These are phyloP conservation scores for Plantago lanceolata DNA, from an alignment of 305 asterid genomes.

Conservation along the genomic window DNA sequence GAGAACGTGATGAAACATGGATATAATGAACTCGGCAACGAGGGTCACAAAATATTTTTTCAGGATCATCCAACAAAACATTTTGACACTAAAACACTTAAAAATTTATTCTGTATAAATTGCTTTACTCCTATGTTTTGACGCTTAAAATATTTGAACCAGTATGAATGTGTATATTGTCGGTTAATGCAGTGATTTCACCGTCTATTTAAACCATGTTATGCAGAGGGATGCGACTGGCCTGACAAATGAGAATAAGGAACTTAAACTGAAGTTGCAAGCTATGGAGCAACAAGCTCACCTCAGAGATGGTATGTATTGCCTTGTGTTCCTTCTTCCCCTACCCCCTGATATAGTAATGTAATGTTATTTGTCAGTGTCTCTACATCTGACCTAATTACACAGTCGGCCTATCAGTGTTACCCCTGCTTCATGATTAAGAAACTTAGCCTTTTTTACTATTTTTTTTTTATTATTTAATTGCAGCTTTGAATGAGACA, in stretches of 20 bases:
- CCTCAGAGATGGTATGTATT: slow-evolving; percentile 76
- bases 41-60: too few species aligned
- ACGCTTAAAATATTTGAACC: not conserved
- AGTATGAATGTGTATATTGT: not conserved
- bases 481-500: slow-evolving; percentile 50
- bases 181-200: slow-evolving; percentile 3
- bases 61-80: too few species aligned
- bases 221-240: slow-evolving; percentile 79
- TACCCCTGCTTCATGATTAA: too few species aligned
- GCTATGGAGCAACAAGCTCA: slow-evolving; percentile 89
- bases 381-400: too few species aligned
- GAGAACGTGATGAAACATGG: too few species aligned
- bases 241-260: slow-evolving; percentile 76
- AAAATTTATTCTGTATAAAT: not conserved
- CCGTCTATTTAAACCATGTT: slow-evolving; percentile 13
- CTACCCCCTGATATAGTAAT: too few species aligned
- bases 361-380: too few species aligned
- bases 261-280: slow-evolving; percentile 75
- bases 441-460: not conserved
- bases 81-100: not conserved
- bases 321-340: not conserved
- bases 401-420: too few species aligned
- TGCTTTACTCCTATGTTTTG: not conserved
- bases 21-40: too few species aligned
- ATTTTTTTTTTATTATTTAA: not conserved